Evolutionary conservation across 1,284 basidiomycete species (phyloP).

Genomic region (Puccinia novopanici): DNA sequence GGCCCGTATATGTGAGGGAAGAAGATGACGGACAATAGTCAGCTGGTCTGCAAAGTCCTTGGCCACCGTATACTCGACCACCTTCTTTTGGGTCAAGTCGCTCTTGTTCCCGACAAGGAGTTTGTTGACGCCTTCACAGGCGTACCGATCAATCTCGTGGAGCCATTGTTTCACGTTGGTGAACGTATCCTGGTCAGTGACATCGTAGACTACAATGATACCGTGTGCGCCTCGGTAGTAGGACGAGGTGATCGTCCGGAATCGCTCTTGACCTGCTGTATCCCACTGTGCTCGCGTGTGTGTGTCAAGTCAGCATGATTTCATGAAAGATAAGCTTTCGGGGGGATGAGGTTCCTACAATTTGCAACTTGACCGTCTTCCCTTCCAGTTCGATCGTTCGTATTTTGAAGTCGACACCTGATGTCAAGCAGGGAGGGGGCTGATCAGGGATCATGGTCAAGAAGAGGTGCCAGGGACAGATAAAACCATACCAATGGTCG

Average conservation of each 20-base stretch:
- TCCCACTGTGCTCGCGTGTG: slow-evolving; percentile 88
- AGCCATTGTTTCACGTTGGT: slow-evolving; percentile 99
- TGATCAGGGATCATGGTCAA: background rate
- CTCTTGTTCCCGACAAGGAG: slow-evolving; percentile 97
- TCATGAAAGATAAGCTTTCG: slow-evolving; percentile 21
- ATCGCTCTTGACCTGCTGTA: slow-evolving; percentile 95
- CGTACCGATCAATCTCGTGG: slow-evolving; percentile 98
- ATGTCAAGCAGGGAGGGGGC: background rate
- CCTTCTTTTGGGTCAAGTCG: slow-evolving; percentile 96
- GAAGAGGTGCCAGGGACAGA: too few relatives aligned
- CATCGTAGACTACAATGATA: slow-evolving; percentile 98
- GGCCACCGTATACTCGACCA: slow-evolving; percentile 93
- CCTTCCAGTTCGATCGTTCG: slow-evolving; percentile 98
- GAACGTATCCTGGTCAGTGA: slow-evolving; percentile 95
- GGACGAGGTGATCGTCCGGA: slow-evolving; percentile 94
- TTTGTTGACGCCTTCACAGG: slow-evolving; percentile 98
- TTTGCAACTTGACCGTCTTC: slow-evolving; percentile 99
- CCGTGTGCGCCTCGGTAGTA: slow-evolving; percentile 97
- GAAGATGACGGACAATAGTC: slow-evolving; percentile 52
- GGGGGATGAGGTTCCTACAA: slow-evolving; percentile 69
- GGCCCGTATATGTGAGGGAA: background rate
- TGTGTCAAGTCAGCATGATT: background rate
- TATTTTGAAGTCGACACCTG: slow-evolving; percentile 93
- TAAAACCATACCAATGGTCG: slow-evolving; percentile 58
- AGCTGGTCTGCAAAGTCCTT: slow-evolving; percentile 67